These are phyloP conservation scores for Usnea hakonensis DNA, from an alignment of 495 filamentous ascomycete species.

Conservation along the genomic window DNA sequence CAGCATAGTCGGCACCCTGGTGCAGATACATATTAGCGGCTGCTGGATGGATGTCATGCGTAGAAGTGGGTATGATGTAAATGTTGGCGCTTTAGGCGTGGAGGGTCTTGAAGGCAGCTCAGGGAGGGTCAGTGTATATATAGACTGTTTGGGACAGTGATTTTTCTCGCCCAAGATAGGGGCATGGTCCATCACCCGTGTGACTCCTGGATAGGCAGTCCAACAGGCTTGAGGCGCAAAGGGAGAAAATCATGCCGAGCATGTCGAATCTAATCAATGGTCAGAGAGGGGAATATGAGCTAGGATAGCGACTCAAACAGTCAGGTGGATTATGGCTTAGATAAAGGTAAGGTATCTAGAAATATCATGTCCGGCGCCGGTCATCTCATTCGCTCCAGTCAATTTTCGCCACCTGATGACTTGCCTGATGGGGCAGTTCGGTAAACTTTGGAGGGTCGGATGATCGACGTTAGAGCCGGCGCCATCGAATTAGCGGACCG, in stretches of 20 bases:
- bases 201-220: constrained; percentile 8
- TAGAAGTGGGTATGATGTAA: background rate
- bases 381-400: too few species aligned
- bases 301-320: background rate
- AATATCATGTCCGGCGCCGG: too few species aligned
- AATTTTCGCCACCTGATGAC: too few species aligned
- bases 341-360: too few species aligned
- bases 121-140: constrained; percentile 3
- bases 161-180: background rate
- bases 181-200: constrained; percentile 1
- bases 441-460: background rate
- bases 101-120: background rate
- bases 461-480: background rate
- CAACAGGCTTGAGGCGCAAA: background rate
- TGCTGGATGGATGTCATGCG: background rate
- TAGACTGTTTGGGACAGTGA: background rate
- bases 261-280: background rate
- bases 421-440: constrained; percentile 9
- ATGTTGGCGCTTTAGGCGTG: background rate
- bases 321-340: constrained; percentile 1
- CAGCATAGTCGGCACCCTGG: constrained; percentile 7
- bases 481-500: background rate
- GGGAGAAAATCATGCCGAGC: background rate
- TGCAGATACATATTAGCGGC: constrained; percentile 12
- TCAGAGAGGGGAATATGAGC: background rate